Evolutionary conservation across 345 rosid genomes (phyloP), one percentile per base, ranked within the genome.

Genomic region (Brassica nigra): DNA sequence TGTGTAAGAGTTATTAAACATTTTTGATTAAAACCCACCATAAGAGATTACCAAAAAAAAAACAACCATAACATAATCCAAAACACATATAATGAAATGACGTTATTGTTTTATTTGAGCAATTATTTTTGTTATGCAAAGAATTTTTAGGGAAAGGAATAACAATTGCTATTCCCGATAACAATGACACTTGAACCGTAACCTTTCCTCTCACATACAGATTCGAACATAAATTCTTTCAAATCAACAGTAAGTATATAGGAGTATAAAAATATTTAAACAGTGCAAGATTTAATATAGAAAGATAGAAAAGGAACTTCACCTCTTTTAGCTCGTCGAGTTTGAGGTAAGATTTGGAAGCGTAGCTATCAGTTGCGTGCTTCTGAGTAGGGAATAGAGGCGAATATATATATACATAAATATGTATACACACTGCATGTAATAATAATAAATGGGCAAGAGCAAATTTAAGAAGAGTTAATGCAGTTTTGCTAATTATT

Each of bases 111-210:
- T 59, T 42, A 39, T 59, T n/a, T 73, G 68, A 37, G 58, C 30
- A 47, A 66, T 14, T 59, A 33, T 59, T 31, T 16, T 29, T 29
- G 62, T 23, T 71, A 29, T 39, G 31, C 73, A 12, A 61, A 52
- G 6, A 52, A 28, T 54, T 74, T 74, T 57, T 23, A 74, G 47
- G 58, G 62, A 75, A 62, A 37, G 73, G 75, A 62, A 78, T 62
- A 73, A 44, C 74, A 67, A 49, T 72, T 66, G 77, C 73, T 80
- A 76, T 83, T 79, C 79, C 72, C 84, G 44, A 81, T 74, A 74
- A 80, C 81, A 83, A 61, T 52, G 84, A 84, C 78, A 84, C 59
- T 79, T 78, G 68, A 84, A 78, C 82, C 44, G 75, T 75, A 75
- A 62, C 76, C 62, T n/a, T 67, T 65, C 74, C 62, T 68, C 66